Evolutionary conservation across 1,139 yeast species (phyloP).

Genomic region (Pichia sp.): DNA sequence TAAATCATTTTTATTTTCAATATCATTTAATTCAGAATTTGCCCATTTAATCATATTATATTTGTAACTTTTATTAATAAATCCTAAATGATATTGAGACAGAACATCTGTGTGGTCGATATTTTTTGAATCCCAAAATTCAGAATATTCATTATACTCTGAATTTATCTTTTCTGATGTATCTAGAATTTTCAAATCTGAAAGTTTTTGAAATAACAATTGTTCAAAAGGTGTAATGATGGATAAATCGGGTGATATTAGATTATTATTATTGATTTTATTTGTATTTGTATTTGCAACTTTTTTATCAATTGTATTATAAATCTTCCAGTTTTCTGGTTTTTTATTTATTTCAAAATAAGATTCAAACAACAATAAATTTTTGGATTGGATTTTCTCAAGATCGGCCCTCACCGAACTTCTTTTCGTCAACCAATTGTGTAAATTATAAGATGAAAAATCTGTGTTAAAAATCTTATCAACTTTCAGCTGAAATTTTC

Average conservation of each 20-base stretch:
- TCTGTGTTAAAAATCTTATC: conserved; percentile 3
- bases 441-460: neutral
- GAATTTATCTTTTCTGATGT: conserved; percentile 1
- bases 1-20: neutral
- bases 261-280: too few relatives aligned
- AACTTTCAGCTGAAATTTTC: conserved; percentile 4
- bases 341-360: neutral
- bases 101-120: conserved; percentile 1
- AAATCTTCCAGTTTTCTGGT: neutral
- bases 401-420: conserved; percentile 10
- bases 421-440: conserved; percentile 2
- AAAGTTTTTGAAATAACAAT: conserved; percentile 5
- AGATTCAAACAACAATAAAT: neutral
- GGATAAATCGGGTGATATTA: conserved; percentile 8
- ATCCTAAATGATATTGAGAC: conserved; percentile 9
- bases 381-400: neutral
- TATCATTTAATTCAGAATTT: neutral
- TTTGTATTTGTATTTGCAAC: neutral
- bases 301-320: neutral
- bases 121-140: conserved; percentile 6
- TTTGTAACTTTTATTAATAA: conserved; percentile 7
- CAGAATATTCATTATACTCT: conserved; percentile 1
- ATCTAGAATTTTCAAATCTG: conserved; percentile 6
- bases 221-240: conserved; percentile 11
- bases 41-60: conserved; percentile 5